Conservation (phyloP, 2,329 filamentous ascomycete species). For the Phialocephala subalpina region DNA sequence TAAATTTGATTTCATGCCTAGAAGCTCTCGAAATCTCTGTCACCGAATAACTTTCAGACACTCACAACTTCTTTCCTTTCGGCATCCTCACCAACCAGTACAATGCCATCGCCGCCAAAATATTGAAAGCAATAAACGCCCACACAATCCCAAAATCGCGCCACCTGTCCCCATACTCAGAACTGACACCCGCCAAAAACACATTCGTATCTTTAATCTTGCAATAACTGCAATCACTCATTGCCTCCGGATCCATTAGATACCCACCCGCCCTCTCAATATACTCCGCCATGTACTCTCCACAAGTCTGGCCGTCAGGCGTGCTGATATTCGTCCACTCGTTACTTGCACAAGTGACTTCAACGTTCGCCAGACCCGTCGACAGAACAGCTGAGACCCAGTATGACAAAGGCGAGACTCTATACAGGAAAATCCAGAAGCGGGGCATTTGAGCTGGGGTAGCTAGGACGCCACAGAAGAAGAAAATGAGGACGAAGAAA, state of each 20-base stretch:
- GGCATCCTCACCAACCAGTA: neutral
- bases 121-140: slow-evolving; percentile 5
- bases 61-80: too few relatives aligned
- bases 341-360: slow-evolving; percentile 70
- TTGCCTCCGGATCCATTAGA: slow-evolving; percentile 53
- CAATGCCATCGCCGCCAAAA: neutral
- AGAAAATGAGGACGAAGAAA: slow-evolving; percentile 78
- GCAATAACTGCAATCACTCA: slow-evolving; percentile 55
- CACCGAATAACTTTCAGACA: too few relatives aligned
- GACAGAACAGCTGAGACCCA: slow-evolving; percentile 75
- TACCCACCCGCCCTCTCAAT: slow-evolving; percentile 58
- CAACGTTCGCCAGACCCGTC: slow-evolving; percentile 71
- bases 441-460: slow-evolving; percentile 70
- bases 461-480: slow-evolving; percentile 80
- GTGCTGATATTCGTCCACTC: slow-evolving; percentile 55
- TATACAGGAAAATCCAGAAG: slow-evolving; percentile 88
- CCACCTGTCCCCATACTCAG: slow-evolving; percentile 51
- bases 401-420: slow-evolving; percentile 83
- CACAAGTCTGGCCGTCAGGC: slow-evolving; percentile 56
- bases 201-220: slow-evolving; percentile 55
- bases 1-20: too few relatives aligned
- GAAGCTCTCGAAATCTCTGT: too few relatives aligned
- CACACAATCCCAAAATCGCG: neutral
- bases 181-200: slow-evolving; percentile 56
- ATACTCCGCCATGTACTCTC: slow-evolving; percentile 61